These are phyloP conservation scores for Phytophthora rubi DNA, from an alignment of 352 stramenopile species.

Conservation along the genomic window DNA sequence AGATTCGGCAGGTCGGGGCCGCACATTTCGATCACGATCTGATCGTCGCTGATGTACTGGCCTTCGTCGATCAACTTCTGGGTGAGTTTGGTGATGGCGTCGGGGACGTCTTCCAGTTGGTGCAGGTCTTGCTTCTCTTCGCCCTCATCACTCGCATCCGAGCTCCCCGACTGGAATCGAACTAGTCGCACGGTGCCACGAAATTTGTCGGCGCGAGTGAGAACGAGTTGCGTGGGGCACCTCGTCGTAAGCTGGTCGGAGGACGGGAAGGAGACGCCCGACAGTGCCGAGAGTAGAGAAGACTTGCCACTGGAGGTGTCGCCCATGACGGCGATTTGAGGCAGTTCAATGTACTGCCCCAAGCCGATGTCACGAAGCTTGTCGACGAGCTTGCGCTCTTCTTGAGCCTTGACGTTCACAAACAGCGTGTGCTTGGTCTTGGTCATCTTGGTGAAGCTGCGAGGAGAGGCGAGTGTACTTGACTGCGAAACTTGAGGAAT, in stretches of 20 bases:
- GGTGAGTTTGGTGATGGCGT: slow-evolving; percentile 37
- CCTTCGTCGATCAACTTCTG: slow-evolving; percentile 73
- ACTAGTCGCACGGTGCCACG: slow-evolving; percentile 65
- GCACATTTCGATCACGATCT: slow-evolving; percentile 77
- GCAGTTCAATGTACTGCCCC: slow-evolving; percentile 80
- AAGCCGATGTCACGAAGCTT: slow-evolving; percentile 59
- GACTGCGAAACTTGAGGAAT: slow-evolving; percentile 13
- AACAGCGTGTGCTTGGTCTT: slow-evolving; percentile 13
- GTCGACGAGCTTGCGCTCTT: slow-evolving; percentile 56
- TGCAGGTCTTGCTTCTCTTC: slow-evolving; percentile 24
- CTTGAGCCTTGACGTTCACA: slow-evolving; percentile 27
- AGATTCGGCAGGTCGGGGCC: slow-evolving; percentile 73
- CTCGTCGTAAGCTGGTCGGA: slow-evolving; percentile 80
- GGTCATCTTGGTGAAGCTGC: slow-evolving; percentile 15
- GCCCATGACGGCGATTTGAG: slow-evolving; percentile 92
- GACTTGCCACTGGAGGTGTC: slow-evolving; percentile 91
- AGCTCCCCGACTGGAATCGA: slow-evolving; percentile 45
- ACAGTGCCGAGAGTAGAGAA: slow-evolving; percentile 86
- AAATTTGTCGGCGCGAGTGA: slow-evolving; percentile 50
- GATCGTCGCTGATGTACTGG: slow-evolving; percentile 77
- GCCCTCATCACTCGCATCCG: slow-evolving; percentile 8
- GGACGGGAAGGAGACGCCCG: slow-evolving; percentile 81
- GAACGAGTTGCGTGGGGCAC: slow-evolving; percentile 80
- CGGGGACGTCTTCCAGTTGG: slow-evolving; percentile 31
- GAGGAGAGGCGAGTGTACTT: background rate